Evolutionary conservation across 768 basidiomycete genomes (phyloP).

Genomic region (Termitomyces bulborhizus): DNA sequence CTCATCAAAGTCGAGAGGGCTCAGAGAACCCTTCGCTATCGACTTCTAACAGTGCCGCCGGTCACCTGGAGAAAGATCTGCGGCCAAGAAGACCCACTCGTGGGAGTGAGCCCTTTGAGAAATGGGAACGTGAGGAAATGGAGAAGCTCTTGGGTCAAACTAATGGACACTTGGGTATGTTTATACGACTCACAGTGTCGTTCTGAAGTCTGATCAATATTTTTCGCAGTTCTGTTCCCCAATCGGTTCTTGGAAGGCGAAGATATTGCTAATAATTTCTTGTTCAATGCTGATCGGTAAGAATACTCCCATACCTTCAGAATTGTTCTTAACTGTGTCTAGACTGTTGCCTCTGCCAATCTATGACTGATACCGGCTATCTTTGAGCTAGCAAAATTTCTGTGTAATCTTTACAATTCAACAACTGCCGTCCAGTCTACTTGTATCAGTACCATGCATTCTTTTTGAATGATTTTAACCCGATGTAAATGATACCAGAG

Average conservation of each 20-base stretch:
- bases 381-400: background rate
- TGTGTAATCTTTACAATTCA: background rate
- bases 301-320: conserved; percentile 13
- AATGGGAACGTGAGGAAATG: conserved; percentile 86
- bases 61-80: conserved; percentile 29
- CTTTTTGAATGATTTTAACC: background rate
- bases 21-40: conserved; percentile 22
- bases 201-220: background rate
- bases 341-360: conserved; percentile 73
- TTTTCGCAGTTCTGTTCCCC: conserved; percentile 68
- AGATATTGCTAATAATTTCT: conserved; percentile 86
- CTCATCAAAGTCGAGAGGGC: conserved; percentile 22
- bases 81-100: conserved; percentile 32
- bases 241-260: conserved; percentile 90
- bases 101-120: conserved; percentile 68
- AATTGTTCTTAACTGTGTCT: conserved; percentile 1
- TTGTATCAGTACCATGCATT: background rate
- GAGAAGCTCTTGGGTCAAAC: conserved; percentile 71
- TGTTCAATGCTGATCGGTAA: conserved; percentile 84
- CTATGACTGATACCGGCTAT: conserved; percentile 40
- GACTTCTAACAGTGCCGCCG: conserved; percentile 15
- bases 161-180: conserved; percentile 78
- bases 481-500: background rate
- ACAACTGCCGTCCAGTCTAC: background rate
- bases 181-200: background rate